Base-by-base conservation (phyloP, 2,329 filamentous ascomycete genomes). In the Hypoxylon sp. region DNA sequence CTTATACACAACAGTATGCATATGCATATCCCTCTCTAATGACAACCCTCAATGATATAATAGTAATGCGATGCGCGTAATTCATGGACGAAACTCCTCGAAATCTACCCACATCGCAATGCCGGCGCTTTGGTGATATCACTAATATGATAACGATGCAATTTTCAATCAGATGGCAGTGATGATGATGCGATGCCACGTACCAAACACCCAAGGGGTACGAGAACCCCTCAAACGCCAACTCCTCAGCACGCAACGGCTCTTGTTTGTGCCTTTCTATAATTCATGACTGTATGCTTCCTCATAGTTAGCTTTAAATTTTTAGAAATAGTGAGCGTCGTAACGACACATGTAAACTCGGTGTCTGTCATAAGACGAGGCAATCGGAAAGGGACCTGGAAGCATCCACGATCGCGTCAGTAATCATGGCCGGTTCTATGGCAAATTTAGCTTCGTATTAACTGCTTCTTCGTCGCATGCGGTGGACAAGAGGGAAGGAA, bases 371-470 rank as follows among this genome's bases (percentile, higher is more conserved):
- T 53, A 69, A 62, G 62, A 76, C 75, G 8, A 73, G 65, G 56
- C 75, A 76, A 51, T 70, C 72, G 15, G 73, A 70, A 46, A 75
- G 39, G 27, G 68, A 66, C 75, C 75, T 77, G 69, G 44, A 56
- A 19, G 62, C 50, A 64, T 62, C n/a, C 15, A 27, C 29, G 29
- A 51, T 65, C 57, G 62, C 59, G 70, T 76, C 60, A 76, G 75
- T 50, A 68, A 67, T 60, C 42, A 62, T 42, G 48, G 29, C 60
- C 50, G 48, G 29, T 42, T 60, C 63, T 67, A 46, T 19, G 24
- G 44, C 47, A 32, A 35, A 32, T 32, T 74, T 68, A 71, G 68
- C 37, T 44, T 66, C 15, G 24, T 31, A 19, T 56, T 15, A 19
- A 32, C 27, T 44, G 19, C 24, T 67, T 47, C 56, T 62, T 10